Evolutionary conservation across 192 early-diverging fungal species (phyloP), one percentile per base, ranked within the genome.

Genomic region (Coemansia biformis): DNA sequence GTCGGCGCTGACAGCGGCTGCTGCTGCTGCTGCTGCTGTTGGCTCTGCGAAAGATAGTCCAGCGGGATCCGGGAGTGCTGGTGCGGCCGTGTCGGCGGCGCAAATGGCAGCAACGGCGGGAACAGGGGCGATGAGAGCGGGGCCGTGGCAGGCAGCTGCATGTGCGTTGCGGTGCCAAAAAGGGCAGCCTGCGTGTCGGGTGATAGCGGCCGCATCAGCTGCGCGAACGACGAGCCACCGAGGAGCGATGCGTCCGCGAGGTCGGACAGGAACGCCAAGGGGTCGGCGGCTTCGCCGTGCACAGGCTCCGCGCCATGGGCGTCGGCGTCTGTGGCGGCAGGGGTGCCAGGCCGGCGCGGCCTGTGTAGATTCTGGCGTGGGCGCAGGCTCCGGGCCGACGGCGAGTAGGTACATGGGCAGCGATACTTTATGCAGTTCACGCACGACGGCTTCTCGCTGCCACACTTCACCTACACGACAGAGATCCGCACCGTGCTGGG

Each of bases 391-490:
- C 68, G 60, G 29, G 53, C 46, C 3, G 68, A 72, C 33, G 68
- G 68, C 41, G 42, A 43, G 28, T 72, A 72, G 22, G 52, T 43
- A 38, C 68, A 72, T 13, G 35, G 22, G 33, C 68, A 63, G 5
- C 57, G 47, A 38, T 72, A 63, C 41, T 72, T 72, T 32, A 72
- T 19, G 46, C 68, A 72, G 51, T 72, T 72, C 16, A 43, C 28
- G 21, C 68, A 72, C 40, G 54, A 49, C 1, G 68, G 68, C 48
- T 72, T 72, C 48, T 72, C 68, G 40, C 68, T 59, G 24, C 68
- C 68, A 13, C 68, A 72, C 34, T 72, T 72, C 4, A 72, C 68
- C 66, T 69, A 26, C 24, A n/a, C n/a, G n/a, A 69, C 28, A 43
- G 4, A 22, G 9, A 15, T 12, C 17, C 36, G 18, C 23, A 38